Evolutionary conservation across 179 eudicot species (phyloP), one percentile per base, ranked within the genome.

Genomic region (Gypsophila paniculata): DNA sequence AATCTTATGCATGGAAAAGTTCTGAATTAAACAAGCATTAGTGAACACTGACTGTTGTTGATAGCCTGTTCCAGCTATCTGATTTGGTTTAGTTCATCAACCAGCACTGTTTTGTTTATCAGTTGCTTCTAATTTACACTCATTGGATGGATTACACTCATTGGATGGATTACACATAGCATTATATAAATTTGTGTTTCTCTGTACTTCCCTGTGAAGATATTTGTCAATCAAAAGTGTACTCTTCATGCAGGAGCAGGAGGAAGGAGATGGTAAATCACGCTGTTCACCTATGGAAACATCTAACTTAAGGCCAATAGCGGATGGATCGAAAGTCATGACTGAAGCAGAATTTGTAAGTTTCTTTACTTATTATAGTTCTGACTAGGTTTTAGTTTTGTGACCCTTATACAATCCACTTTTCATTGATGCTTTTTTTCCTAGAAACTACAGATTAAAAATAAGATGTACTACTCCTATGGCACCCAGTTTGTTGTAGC

Each of bases 231-330:
- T 69, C 54, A 51, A 13, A 18, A 23, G 36, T 23, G 36, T 23
- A 14, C 18, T 34, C 29, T 72, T 39, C 51, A 54, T 42, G 52
- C 52, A 46, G 52, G 52, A 72, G 80, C 77, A 82, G 87, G 79
- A 82, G 67, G 76, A 65, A 53, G 74, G 44, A 21, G 76, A 61
- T 72, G 70, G 69, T 65, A 63, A 69, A 57, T 70, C 78, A 65
- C 74, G 62, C 64, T 63, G 70, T 57, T 64, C 75, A 26, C 72
- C 74, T 26, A 74, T 68, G 73, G 85, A 77, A 52, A 72, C 51
- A 72, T 67, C 78, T 23, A 64, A 69, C 61, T 49, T 34, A 10
- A 69, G 78, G 17, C 77, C 79, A 55, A 63, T 67, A 48, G 48
- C 53, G 64, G 58, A 39, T 67, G 79, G 68, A 73, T 49, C 76